Percentiles rank a stretch among this genome's conserved stretches.
Conservation (phyloP, 306 rosid genomes). For the Lathyrus sativus region DNA sequence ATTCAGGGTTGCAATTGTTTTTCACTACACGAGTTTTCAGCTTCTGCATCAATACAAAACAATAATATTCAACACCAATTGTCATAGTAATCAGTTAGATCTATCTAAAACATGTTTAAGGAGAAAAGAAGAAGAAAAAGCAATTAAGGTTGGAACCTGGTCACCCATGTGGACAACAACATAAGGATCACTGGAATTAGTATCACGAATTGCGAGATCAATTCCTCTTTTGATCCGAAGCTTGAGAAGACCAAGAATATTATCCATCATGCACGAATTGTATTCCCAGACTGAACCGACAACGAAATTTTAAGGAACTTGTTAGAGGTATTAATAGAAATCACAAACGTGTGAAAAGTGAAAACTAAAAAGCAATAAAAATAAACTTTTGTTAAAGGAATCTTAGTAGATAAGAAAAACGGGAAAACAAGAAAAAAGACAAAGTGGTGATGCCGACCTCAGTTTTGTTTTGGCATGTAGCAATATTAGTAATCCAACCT, state of each 20-base stretch:
- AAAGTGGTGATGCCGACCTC: neutral
- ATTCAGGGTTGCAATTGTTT: conserved; percentile 66
- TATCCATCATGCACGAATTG: neutral
- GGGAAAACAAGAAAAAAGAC: neutral
- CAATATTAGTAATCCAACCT: neutral
- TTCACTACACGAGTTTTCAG: conserved; percentile 63
- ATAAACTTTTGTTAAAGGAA: neutral
- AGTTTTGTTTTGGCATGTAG: neutral
- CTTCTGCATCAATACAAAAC: conserved; percentile 47
- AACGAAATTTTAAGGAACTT: neutral
- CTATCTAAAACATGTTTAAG: neutral
- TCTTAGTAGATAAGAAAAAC: neutral
- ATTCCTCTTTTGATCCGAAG: conserved; percentile 65
- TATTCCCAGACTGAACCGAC: neutral
- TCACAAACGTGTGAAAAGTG: neutral
- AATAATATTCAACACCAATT: neutral
- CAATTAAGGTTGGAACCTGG: conserved; percentile 46
- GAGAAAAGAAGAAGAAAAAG: neutral
- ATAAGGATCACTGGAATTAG: conserved; percentile 76
- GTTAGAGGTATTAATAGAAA: neutral
- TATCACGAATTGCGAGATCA: conserved; percentile 75
- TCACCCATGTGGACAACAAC: conserved; percentile 52
- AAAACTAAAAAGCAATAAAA: neutral
- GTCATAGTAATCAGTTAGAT: neutral
- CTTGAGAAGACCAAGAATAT: conserved; percentile 66